These are phyloP conservation scores for Diaporthe sp. DNA, from an alignment of 2,329 filamentous ascomycete genomes.

Conservation along the genomic window DNA sequence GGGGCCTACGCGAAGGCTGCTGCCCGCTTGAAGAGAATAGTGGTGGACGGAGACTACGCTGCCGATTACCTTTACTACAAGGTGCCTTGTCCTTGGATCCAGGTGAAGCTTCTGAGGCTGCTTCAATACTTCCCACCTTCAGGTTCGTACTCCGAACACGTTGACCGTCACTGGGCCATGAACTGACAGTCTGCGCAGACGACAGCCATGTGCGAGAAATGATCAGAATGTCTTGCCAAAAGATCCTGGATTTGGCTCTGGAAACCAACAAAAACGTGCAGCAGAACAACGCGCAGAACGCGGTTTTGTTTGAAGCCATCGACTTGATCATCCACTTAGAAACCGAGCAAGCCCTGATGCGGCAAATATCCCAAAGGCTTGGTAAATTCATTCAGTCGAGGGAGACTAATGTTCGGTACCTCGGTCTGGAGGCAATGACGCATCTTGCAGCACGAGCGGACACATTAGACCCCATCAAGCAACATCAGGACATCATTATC, in stretches of 20 bases:
- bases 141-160: constrained; percentile 53
- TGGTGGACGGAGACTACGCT: constrained; percentile 90
- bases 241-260: constrained; percentile 90
- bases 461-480: constrained; percentile 96
- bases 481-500: constrained; percentile 96
- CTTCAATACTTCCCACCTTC: constrained; percentile 97
- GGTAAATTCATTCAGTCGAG: constrained; percentile 97
- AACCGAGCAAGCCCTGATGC: constrained; percentile 93
- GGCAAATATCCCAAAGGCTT: constrained; percentile 90
- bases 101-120: constrained; percentile 91
- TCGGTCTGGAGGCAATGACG: constrained; percentile 97
- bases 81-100: constrained; percentile 98
- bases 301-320: constrained; percentile 97
- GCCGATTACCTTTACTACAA: constrained; percentile 98
- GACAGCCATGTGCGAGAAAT: constrained; percentile 92
- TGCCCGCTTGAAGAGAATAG: constrained; percentile 86
- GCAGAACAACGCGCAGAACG: constrained; percentile 99
- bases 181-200: constrained; percentile 65
- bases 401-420: constrained; percentile 96
- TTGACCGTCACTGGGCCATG: neutral
- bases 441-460: constrained; percentile 95
- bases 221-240: constrained; percentile 91
- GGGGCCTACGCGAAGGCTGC: constrained; percentile 96
- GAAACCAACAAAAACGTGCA: constrained; percentile 98
- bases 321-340: constrained; percentile 98